Evolutionary conservation across 2,329 filamentous ascomycete species (phyloP), one percentile per base, ranked within the genome.

Genomic region (Hymenoscyphus albidus): DNA sequence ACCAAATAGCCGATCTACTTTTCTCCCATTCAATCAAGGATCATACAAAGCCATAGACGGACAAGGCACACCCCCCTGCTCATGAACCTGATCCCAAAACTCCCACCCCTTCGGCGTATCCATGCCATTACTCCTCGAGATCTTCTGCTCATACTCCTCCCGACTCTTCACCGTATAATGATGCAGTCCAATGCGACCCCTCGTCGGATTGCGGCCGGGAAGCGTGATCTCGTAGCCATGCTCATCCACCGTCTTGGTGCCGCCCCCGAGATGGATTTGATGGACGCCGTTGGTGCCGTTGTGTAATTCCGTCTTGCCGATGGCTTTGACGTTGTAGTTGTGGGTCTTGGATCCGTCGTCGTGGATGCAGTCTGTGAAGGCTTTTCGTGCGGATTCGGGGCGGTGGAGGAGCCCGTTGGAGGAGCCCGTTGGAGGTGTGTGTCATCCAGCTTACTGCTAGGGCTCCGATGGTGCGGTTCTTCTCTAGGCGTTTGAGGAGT

Each of bases 91-190:
- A 16, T 70, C 64, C 72, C 73, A 74, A 55, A 72, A 73, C 1
- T 58, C 64, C 63, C 68, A 64, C 1, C 44, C 44, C 59, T 72
- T 74, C 13, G 70, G 69, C 51, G 70, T 60, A 31, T 60, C 66
- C 72, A 72, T 72, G 12, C 63, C 72, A 65, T 73, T 73, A 14
- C 72, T 68, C n/a, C 70, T 63, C 42, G 57, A 31, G 31, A 70
- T 22, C 63, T 69, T 74, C 64, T 72, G 69, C 64, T 70, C 70
- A 62, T 67, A 77, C 61, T 77, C 71, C 63, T 74, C 71, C n/a
- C 65, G 65, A 61, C 74, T 76, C 70, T 76, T 75, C 38, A 74
- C 66, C 10, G 72, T 71, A 64, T 76, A 77, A 62, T 77, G 75
- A 68, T 77, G 75, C 56, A 77, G 56, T 0, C 66, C 70, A 56